These are phyloP conservation scores for Talaromyces rugulosus DNA, from an alignment of 2,329 filamentous ascomycete genomes.

Conservation along the genomic window DNA sequence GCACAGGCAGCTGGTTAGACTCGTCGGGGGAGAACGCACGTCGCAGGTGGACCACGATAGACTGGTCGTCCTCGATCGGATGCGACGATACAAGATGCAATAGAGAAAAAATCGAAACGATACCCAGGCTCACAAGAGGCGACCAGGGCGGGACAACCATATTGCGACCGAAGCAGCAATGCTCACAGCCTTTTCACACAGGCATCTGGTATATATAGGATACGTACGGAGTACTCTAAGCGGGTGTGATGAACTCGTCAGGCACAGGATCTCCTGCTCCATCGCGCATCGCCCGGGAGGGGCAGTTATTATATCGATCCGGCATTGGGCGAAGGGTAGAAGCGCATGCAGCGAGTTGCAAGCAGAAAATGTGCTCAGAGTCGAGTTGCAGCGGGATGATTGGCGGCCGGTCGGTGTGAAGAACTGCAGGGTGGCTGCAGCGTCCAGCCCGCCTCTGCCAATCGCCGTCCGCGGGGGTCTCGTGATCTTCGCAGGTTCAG, in stretches of 20 bases:
- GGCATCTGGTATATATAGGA: background rate
- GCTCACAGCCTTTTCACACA: background rate
- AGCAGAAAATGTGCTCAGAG: background rate
- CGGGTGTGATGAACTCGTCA: background rate
- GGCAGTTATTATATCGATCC: background rate
- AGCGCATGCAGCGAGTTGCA: background rate
- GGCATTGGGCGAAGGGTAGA: background rate
- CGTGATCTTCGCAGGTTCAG: background rate
- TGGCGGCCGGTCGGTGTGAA: background rate
- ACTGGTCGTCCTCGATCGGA: background rate
- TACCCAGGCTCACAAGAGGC: background rate
- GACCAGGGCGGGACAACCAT: constrained; percentile 16
- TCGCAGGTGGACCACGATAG: background rate
- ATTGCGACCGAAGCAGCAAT: background rate
- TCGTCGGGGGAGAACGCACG: constrained; percentile 29
- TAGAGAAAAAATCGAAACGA: background rate
- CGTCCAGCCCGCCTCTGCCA: background rate
- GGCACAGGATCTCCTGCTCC: background rate
- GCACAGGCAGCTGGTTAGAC: constrained; percentile 63
- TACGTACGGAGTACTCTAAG: background rate
- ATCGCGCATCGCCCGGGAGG: background rate
- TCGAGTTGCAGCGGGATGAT: background rate
- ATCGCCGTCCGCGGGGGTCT: background rate
- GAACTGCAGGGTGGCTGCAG: background rate
- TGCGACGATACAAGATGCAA: background rate